A percentile compares a stretch with the other conserved stretches of the same genome.
Conservation (phyloP, 139 green algal species). For the Pleodorina starrii region DNA sequence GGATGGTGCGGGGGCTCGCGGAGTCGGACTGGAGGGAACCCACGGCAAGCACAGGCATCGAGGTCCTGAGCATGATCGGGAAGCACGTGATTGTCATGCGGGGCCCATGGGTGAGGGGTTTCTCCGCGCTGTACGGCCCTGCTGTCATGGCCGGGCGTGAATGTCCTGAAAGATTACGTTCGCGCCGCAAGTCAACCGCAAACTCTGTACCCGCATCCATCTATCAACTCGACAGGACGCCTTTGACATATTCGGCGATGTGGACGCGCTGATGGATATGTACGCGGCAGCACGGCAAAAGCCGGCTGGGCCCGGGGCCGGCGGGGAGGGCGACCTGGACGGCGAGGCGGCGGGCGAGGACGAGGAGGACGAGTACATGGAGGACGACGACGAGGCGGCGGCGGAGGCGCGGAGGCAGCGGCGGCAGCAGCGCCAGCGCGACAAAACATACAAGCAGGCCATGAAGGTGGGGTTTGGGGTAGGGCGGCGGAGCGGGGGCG, state of each 20-base stretch:
- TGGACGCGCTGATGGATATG: constrained; percentile 73
- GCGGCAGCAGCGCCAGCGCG: constrained; percentile 43
- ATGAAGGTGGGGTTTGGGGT: constrained; percentile 48
- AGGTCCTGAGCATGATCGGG: too few relatives aligned
- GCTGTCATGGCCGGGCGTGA: too few relatives aligned
- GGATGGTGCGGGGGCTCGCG: too few relatives aligned
- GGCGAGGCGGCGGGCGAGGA: constrained; percentile 44
- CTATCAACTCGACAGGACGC: too few relatives aligned
- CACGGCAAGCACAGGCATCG: too few relatives aligned
- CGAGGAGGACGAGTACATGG: constrained; percentile 57
- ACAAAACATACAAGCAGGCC: constrained; percentile 41
- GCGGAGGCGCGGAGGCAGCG: constrained; percentile 56
- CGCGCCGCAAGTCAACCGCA: too few relatives aligned
- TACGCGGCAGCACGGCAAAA: constrained; percentile 58
- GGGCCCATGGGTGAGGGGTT: too few relatives aligned
- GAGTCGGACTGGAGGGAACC: too few relatives aligned
- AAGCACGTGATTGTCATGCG: too few relatives aligned
- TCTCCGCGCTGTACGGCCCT: too few relatives aligned
- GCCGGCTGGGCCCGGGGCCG: background rate
- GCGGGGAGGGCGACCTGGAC: constrained; percentile 47
- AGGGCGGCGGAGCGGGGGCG: background rate
- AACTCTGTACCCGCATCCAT: too few relatives aligned
- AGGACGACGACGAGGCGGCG: constrained; percentile 67
- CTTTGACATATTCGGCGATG: constrained; percentile 90
- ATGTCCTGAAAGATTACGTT: too few relatives aligned